Percentiles rank a stretch among this genome's conserved stretches.
Conservation (phyloP, 768 basidiomycete genomes). For the Coprinopsis sp. region DNA sequence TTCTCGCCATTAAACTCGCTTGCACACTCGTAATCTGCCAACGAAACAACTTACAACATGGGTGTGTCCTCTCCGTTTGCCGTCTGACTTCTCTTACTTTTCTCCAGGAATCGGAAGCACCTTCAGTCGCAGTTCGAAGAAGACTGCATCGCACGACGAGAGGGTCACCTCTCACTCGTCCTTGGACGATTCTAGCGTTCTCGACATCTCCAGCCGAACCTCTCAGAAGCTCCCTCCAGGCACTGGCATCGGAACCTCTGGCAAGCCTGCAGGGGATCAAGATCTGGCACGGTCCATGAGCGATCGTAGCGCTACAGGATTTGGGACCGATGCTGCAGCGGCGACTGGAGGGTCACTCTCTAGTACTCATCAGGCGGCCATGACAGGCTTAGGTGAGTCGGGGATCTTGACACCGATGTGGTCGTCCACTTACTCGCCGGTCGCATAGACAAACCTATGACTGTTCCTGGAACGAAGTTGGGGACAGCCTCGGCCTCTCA, state of each 20-base stretch:
- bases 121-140: too few relatives aligned
- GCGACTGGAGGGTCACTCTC: slow-evolving; percentile 15
- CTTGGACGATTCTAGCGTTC: neutral
- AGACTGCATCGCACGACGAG: too few relatives aligned
- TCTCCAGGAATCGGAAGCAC: too few relatives aligned
- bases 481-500: too few relatives aligned
- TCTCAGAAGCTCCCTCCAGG: slow-evolving; percentile 17
- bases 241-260: slow-evolving; percentile 17
- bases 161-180: too few relatives aligned
- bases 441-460: neutral
- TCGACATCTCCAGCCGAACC: neutral
- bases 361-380: slow-evolving; percentile 10
- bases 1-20: too few relatives aligned
- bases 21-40: too few relatives aligned
- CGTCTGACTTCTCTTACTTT: too few relatives aligned
- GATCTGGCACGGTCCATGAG: slow-evolving; percentile 6
- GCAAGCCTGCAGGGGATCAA: slow-evolving; percentile 12
- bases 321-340: slow-evolving; percentile 20
- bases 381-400: neutral
- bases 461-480: too few relatives aligned
- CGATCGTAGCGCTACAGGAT: slow-evolving; percentile 12
- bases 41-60: too few relatives aligned
- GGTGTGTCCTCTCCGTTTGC: too few relatives aligned
- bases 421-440: neutral
- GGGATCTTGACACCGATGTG: neutral